Evolutionary conservation across 495 filamentous ascomycete species (phyloP), one percentile per base, ranked within the genome.

Genomic region (Hapsidospora chrysogenum): DNA sequence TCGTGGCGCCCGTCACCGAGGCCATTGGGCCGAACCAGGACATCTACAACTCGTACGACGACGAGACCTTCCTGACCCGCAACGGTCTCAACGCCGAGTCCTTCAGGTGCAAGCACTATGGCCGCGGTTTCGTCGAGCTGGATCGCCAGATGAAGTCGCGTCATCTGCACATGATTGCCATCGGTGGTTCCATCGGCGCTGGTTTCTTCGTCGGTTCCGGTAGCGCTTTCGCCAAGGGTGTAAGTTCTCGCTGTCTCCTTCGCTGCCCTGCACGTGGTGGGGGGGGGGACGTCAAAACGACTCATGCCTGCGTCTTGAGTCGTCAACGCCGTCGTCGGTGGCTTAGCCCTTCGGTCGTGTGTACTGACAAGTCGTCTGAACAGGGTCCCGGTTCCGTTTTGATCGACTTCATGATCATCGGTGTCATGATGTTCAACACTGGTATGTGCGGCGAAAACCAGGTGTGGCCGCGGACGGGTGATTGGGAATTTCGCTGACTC

Each of bases 131-230:
- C 20, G 48, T 51, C 17, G 49, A 60, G 44, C 57, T 70, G 38
- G 63, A 80, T 54, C 72, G 74, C 26, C 63, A 59, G 46, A 59
- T 81, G 56, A 72, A 72, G 54, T 60, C 63, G 18, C 62, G 76
- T 31, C 76, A 81, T 52, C 49, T 81, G 40, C 76, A 81, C 52
- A 80, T 83, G 70, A 83, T 83, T 47, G 75, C 76, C 33, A 78
- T 81, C 42, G 76, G 76, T 17, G 75, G 76, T 26, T 74, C 72
- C 3, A 80, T 81, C 36, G 77, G 76, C 29, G 78, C 76, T 17
- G 76, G 57, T 55, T 71, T 67, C 49, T 69, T 66, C 48, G 62
- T 69, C 43, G 58, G 67, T 20, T 66, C 67, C 11, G 67, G 67
- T 38, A 44, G 48, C 26, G 63, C 64, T 11, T 49, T 68, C 34